Evolutionary conservation across 192 early-diverging fungal genomes (phyloP).

Genomic region (Gigaspora rosea): DNA sequence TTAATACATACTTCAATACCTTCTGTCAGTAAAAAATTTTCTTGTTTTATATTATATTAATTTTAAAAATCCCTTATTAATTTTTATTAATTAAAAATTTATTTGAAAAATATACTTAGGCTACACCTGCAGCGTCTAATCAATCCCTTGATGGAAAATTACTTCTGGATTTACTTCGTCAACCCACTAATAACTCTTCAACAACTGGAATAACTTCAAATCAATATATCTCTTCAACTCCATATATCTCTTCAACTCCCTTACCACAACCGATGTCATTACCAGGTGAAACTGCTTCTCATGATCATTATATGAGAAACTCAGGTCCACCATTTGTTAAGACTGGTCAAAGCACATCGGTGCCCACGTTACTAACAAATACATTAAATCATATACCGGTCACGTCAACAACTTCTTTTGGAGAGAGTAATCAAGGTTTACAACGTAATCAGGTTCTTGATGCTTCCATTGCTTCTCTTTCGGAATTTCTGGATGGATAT

Average conservation of each 20-base stretch:
- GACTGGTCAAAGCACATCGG: not conserved
- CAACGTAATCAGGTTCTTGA: constrained; percentile 4
- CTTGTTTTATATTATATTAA: not conserved
- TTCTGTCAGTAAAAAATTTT: not conserved
- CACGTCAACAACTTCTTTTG: not conserved
- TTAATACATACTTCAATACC: not conserved
- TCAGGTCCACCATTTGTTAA: not conserved
- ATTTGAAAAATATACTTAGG: not conserved
- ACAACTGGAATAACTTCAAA: not conserved
- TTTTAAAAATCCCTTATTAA: not conserved
- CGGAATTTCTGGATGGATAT: not conserved
- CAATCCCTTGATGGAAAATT: constrained; percentile 13
- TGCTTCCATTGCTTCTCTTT: constrained; percentile 14
- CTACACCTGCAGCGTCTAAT: not conserved
- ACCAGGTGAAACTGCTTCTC: not conserved
- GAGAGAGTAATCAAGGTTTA: not conserved
- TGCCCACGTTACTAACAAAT: too few relatives aligned
- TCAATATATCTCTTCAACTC: not conserved
- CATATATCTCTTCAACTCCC: not conserved
- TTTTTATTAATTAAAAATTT: not conserved
- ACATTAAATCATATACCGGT: not conserved
- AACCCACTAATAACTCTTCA: not conserved
- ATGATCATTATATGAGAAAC: not conserved
- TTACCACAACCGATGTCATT: not conserved
- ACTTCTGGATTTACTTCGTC: constrained; percentile 21